These are phyloP conservation scores for Pezicula carpinea DNA, from an alignment of 2,329 filamentous ascomycete genomes.

Conservation along the genomic window DNA sequence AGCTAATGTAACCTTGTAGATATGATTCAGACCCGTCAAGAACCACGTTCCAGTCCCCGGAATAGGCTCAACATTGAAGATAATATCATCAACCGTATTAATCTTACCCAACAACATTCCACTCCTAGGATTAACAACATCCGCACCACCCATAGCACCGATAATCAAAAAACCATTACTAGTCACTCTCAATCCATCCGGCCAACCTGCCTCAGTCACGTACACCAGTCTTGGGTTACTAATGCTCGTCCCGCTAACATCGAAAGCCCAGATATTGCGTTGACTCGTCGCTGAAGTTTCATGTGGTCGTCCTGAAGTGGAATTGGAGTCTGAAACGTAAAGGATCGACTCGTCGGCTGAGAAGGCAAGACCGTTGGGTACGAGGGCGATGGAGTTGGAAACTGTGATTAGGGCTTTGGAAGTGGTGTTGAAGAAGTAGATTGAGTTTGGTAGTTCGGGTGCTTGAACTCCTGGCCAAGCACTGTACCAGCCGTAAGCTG, in stretches of 20 bases:
- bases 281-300: neutral
- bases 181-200: slow-evolving; percentile 3
- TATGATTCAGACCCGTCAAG: neutral
- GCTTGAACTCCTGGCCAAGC: slow-evolving; percentile 7
- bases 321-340: slow-evolving; percentile 22
- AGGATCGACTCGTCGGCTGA: slow-evolving; percentile 19
- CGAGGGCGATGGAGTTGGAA: slow-evolving; percentile 6
- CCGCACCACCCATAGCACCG: neutral
- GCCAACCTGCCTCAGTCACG: slow-evolving; percentile 1
- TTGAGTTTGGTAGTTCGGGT: neutral
- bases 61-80: slow-evolving; percentile 1
- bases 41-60: slow-evolving; percentile 1
- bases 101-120: neutral
- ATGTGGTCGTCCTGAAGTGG: slow-evolving; percentile 4
- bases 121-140: neutral
- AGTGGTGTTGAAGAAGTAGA: slow-evolving; percentile 3
- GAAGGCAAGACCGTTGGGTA: slow-evolving; percentile 22
- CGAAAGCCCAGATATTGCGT: slow-evolving; percentile 4
- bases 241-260: neutral
- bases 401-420: neutral
- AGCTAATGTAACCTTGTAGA: slow-evolving; percentile 1
- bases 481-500: neutral
- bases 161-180: neutral
- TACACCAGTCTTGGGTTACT: slow-evolving; percentile 2
- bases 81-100: slow-evolving; percentile 4